Evolutionary conservation across 805 yeast species (phyloP), one percentile per base, ranked within the genome.

Genomic region (Saturnispora diversa): DNA sequence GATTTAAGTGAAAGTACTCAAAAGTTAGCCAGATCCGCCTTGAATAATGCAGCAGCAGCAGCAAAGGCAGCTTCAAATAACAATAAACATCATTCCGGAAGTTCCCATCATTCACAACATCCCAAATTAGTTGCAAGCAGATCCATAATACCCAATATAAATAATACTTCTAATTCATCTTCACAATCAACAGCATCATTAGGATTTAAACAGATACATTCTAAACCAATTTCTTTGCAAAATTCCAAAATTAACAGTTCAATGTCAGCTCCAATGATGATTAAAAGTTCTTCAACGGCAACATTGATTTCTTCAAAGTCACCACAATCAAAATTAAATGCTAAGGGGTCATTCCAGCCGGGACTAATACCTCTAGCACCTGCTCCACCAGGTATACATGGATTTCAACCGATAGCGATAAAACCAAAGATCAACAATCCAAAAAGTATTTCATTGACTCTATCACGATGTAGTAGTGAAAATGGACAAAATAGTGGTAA

Each of bases 331-430:
- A 21, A 20, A 15, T 20, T 23, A n/a, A 21, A 19, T 11, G 19
- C 26, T 19, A 39, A 26, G 12, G n/a, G 17, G 3, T 25, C 37
- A 6, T 31, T 32, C 16, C 42, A 39, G 27, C 42, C 42, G 12
- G 42, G 42, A 6, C 16, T 39, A 24, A 39, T 39, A 20, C 37
- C 42, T 3, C 27, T 39, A 5, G 38, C 37, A 2, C 42, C 42
- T 13, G 42, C 42, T 7, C 42, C 42, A 12, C 37, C 37, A 4
- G 42, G 42, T 6, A 21, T 30, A 23, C 42, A 39, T 33, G 42
- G 42, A 8, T 51, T 49, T 6, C 59, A 56, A 26, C 60, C 60
- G 1, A 56, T 56, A 17, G 61, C 61, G 1, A 57, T 57, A 19
- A 54, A 52, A 27, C 60, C 61, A 7, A 56, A 47, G 39, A 12